Evolutionary conservation across 768 basidiomycete genomes (phyloP), one percentile per base, ranked within the genome.

Genomic region (Russula dissimulans): DNA sequence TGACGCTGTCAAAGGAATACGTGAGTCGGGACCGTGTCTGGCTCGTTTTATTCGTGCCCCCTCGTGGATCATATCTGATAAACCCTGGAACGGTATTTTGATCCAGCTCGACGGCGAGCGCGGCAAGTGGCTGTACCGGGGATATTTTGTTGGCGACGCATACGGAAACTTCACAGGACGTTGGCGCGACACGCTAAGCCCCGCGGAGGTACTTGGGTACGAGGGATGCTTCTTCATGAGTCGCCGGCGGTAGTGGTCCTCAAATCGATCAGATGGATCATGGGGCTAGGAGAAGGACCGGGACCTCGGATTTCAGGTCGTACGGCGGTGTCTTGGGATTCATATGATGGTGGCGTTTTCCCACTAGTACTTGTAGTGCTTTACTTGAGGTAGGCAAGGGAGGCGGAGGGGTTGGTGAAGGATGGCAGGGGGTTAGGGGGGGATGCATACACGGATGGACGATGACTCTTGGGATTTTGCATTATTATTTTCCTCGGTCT

Each of bases 211-310:
- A 32, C 72, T 77, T 31, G 91, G 91, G 6, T 93, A 95, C 68
- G 93, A 95, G 74, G 93, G 91, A 3, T 89, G 85, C 69, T 92
- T 89, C 70, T 79, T 81, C 29, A 86, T 89, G 85, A 82, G 81
- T 65, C 75, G 87, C 58, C 78, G 87, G 62, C 73, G 78, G 66
- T 85, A 53, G 64, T 73, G 50, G 48, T 26, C 31, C 15, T 48
- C 51, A 42, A 34, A 39, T 55, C 45, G 55, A 46, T 50, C 59
- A 32, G 41, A 48, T 10, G 32, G 50, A 62, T 45, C 34, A 42
- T 39, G n/a, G n/a, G 34, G 10, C 18, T 18, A 29, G 36, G 6
- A 34, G 15, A 22, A 9, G 11, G 36, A 10, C 50, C 59, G 43
- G 59, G 59, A 17, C 44, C 8, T 32, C n/a, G 42, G 54, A 60